phyloP scores from a whole-genome alignment of 192 early-diverging fungal species.

The Backusella sp. region DNA sequence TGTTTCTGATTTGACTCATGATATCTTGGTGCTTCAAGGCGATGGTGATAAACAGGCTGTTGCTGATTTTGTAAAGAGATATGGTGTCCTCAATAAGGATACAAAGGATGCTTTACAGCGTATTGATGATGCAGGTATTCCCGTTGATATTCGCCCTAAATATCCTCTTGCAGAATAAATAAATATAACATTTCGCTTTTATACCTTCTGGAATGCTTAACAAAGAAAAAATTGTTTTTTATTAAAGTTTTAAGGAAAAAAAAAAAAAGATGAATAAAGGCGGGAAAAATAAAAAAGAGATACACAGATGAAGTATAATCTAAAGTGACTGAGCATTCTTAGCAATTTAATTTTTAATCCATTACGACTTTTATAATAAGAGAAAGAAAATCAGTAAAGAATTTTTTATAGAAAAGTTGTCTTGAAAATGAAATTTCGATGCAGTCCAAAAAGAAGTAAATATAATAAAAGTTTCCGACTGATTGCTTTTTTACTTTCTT shows the following conservation, averaged over 20 bases:
- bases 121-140: conserved; percentile 48
- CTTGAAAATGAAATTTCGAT: conserved; percentile 15
- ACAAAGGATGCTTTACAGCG: conserved; percentile 52
- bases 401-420: neutral
- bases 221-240: neutral
- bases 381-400: neutral
- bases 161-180: conserved; percentile 20
- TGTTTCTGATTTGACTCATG: conserved; percentile 57
- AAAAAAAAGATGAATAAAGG: neutral
- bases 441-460: conserved; percentile 14
- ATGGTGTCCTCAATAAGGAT: conserved; percentile 47
- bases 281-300: neutral
- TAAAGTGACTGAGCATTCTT: neutral
- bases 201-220: neutral
- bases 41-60: conserved; percentile 64
- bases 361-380: neutral
- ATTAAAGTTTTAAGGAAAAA: neutral
- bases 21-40: conserved; percentile 70
- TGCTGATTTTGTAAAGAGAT: conserved; percentile 53
- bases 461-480: conserved; percentile 6
- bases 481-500: neutral
- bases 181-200: neutral
- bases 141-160: conserved; percentile 36
- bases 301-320: neutral
- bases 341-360: neutral